Conservation (phyloP, 1,139 yeast genomes). For the Pichia sp. region DNA sequence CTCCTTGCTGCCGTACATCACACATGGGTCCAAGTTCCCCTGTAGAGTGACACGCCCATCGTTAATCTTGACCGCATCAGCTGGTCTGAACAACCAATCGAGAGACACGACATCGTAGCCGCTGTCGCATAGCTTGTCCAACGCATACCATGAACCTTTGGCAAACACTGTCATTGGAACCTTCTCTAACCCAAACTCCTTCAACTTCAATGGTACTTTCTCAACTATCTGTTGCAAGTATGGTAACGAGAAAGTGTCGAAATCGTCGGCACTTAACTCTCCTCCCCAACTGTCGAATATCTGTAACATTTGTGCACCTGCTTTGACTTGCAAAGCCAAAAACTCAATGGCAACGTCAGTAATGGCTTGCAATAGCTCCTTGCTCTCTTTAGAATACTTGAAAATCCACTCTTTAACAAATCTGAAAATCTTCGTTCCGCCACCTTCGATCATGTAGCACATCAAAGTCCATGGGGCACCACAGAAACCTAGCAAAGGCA, state of each 20-base stretch:
- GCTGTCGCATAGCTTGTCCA: conserved; percentile 77
- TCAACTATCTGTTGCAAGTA: conserved; percentile 73
- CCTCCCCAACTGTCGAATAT: conserved; percentile 99
- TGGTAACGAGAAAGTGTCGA: conserved; percentile 83
- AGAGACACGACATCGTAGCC: conserved; percentile 86
- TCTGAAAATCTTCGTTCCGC: conserved; percentile 88
- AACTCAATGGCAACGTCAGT: conserved; percentile 91
- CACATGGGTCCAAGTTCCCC: conserved; percentile 95
- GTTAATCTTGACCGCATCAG: conserved; percentile 75
- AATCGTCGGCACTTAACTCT: conserved; percentile 86
- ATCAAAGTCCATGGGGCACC: conserved; percentile 98
- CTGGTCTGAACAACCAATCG: conserved; percentile 89
- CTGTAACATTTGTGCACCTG: conserved; percentile 97
- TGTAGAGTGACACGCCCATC: conserved; percentile 81
- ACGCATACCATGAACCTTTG: conserved; percentile 97
- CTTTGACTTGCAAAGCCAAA: conserved; percentile 88
- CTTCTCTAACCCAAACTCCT: conserved; percentile 68
- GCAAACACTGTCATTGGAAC: conserved; percentile 91
- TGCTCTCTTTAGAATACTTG: conserved; percentile 69
- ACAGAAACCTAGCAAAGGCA: conserved; percentile 89
- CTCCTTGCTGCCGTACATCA: conserved; percentile 84
- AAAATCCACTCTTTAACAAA: conserved; percentile 92
- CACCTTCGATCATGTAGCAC: conserved; percentile 98
- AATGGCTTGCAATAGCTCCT: conserved; percentile 66
- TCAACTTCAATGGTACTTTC: conserved; percentile 63